A percentile compares a stretch with the other conserved stretches of the same genome.
phyloP scores from a whole-genome alignment of 768 basidiomycete species.

The Lentinula sp. region DNA sequence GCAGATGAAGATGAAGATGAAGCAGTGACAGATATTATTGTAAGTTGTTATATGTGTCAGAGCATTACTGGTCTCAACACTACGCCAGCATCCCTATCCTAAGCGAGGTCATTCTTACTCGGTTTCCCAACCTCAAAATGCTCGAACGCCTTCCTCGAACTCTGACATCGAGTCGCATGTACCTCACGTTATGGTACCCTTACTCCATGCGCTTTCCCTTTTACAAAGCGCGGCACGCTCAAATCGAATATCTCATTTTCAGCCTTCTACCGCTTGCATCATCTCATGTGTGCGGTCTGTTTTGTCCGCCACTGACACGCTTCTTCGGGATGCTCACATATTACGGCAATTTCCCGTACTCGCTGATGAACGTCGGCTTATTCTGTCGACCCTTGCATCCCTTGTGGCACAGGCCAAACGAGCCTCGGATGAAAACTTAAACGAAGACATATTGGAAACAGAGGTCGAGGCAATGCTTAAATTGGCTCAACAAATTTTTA shows the following conservation, averaged over 20 bases:
- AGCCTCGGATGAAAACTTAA: conserved; percentile 45
- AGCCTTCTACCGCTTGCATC: conserved; percentile 90
- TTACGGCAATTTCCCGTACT: conserved; percentile 63
- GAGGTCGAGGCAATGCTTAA: conserved; percentile 78
- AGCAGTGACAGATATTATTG: neutral
- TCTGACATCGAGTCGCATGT: conserved; percentile 57
- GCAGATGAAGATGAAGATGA: conserved; percentile 28
- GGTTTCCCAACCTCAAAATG: conserved; percentile 25
- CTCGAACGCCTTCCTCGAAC: conserved; percentile 22
- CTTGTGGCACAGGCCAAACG: conserved; percentile 78
- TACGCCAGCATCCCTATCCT: neutral
- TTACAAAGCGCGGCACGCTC: conserved; percentile 79
- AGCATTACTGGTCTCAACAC: neutral
- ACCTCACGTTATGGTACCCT: conserved; percentile 74
- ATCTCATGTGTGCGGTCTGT: conserved; percentile 91
- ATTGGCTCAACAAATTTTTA: conserved; percentile 75
- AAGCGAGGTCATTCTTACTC: conserved; percentile 23
- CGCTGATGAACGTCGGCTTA: conserved; percentile 71
- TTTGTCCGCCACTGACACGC: conserved; percentile 75
- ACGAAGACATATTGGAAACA: conserved; percentile 38
- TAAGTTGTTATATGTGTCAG: neutral
- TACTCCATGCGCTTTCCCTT: conserved; percentile 80
- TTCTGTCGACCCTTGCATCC: conserved; percentile 73
- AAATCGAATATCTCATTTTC: conserved; percentile 79
- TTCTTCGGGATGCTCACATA: conserved; percentile 73